phyloP scores from a whole-genome alignment of 148 eudicot genomes.

The Cornus florida region DNA sequence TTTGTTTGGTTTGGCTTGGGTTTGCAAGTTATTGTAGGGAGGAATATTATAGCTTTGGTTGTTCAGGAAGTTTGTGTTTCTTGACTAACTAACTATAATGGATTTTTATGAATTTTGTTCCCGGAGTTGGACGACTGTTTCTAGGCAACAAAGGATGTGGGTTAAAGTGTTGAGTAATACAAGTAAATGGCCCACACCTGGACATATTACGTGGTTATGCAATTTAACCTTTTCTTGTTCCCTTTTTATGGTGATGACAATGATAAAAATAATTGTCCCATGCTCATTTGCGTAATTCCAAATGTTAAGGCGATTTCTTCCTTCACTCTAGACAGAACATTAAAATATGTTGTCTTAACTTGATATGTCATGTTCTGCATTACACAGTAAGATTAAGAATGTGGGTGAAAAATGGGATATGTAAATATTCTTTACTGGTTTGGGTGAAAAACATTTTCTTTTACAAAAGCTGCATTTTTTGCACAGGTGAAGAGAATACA shows the following conservation, averaged over 20 bases:
- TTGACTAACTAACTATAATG: background rate
- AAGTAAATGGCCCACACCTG: background rate
- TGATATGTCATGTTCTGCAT: background rate
- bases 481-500: no score
- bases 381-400: background rate
- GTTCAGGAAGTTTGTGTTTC: background rate
- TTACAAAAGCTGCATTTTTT: no score
- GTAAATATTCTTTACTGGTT: background rate
- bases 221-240: background rate
- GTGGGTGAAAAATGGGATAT: background rate
- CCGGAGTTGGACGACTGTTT: no score
- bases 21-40: background rate
- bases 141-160: background rate
- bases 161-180: background rate
- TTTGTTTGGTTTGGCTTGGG: background rate
- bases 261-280: background rate
- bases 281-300: background rate
- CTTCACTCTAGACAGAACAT: background rate
- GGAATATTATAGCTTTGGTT: no score
- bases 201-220: background rate
- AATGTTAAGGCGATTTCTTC: background rate
- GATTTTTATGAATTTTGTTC: background rate
- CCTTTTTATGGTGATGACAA: background rate
- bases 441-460: background rate
- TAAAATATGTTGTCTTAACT: no score